Conservation (phyloP, 1,139 yeast species). For the Debaryomycetaceae sp. region DNA sequence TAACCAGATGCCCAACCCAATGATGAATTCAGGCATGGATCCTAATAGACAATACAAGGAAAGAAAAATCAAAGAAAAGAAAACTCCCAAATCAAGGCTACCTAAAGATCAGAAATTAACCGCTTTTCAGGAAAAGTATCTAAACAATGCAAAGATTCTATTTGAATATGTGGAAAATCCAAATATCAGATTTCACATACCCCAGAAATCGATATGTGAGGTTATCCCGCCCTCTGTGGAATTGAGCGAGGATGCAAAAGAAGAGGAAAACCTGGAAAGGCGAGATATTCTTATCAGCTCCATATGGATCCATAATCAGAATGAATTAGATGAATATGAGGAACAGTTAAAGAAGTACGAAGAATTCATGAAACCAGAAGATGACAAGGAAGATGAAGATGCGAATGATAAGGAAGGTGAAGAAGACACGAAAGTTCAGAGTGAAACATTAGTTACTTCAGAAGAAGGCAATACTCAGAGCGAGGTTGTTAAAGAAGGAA, state of each 20-base stretch:
- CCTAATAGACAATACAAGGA: conserved; percentile 17
- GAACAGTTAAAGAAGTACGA: conserved; percentile 29
- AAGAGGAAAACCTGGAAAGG: conserved; percentile 26
- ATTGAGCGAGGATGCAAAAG: conserved; percentile 14
- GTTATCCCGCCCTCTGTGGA: conserved; percentile 30
- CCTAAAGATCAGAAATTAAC: conserved; percentile 56
- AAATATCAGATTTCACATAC: conserved; percentile 68
- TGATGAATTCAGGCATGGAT: conserved; percentile 8
- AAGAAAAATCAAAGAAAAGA: conserved; percentile 24
- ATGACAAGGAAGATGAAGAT: conserved; percentile 21
- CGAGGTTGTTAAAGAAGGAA: conserved; percentile 6
- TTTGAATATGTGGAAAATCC: conserved; percentile 85
- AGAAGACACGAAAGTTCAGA: conserved; percentile 5
- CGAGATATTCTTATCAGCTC: conserved; percentile 63
- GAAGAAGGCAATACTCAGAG: conserved; percentile 12
- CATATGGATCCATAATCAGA: conserved; percentile 55
- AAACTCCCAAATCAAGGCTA: conserved; percentile 19
- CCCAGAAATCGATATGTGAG: conserved; percentile 75
- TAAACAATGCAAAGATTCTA: conserved; percentile 66
- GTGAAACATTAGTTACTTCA: conserved; percentile 11
- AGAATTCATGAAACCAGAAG: conserved; percentile 19
- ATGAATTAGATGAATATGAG: conserved; percentile 50
- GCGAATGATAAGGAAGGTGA: conserved; percentile 18
- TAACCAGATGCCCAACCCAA: conserved; percentile 7
- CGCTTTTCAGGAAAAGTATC: conserved; percentile 71